These are phyloP conservation scores for Stagonosporopsis cucurbitacearum DNA, from an alignment of 2,329 filamentous ascomycete genomes.

Conservation along the genomic window DNA sequence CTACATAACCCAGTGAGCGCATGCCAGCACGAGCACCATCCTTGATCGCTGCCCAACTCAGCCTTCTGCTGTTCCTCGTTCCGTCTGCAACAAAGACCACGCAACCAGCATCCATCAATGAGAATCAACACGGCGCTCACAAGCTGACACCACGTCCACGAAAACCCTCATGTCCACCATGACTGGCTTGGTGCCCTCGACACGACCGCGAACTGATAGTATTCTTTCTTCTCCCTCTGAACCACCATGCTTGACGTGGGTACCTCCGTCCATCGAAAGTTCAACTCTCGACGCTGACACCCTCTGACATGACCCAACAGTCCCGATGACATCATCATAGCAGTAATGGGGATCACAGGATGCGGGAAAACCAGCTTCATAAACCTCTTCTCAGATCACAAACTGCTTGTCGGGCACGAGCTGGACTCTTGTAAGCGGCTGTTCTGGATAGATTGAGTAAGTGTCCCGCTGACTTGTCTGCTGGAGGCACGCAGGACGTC, in stretches of 20 bases:
- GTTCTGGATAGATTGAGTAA: neutral
- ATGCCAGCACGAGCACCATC: neutral
- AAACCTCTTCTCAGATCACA: conserved; percentile 20
- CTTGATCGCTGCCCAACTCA: neutral
- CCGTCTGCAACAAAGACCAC: neutral
- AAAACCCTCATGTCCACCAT: neutral
- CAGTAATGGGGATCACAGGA: conserved; percentile 53
- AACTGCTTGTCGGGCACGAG: conserved; percentile 11
- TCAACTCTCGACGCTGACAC: neutral
- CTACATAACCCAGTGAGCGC: neutral
- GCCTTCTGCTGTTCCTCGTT: neutral
- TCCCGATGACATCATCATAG: conserved; percentile 27
- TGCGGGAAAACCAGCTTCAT: conserved; percentile 52
- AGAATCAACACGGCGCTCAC: neutral
- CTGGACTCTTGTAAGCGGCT: conserved; percentile 13
- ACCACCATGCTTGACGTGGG: neutral
- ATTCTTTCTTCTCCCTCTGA: neutral
- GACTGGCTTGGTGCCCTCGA: neutral
- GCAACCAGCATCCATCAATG: neutral
- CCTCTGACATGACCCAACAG: neutral
- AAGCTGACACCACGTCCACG: neutral
- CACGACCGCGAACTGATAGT: neutral
- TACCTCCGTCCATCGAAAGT: neutral
- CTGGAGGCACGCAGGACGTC: conserved; percentile 11
- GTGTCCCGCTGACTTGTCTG: neutral